phyloP scores from a whole-genome alignment of 176 grass and related monocot species.

The barley (Hordeum vulgare) region DNA sequence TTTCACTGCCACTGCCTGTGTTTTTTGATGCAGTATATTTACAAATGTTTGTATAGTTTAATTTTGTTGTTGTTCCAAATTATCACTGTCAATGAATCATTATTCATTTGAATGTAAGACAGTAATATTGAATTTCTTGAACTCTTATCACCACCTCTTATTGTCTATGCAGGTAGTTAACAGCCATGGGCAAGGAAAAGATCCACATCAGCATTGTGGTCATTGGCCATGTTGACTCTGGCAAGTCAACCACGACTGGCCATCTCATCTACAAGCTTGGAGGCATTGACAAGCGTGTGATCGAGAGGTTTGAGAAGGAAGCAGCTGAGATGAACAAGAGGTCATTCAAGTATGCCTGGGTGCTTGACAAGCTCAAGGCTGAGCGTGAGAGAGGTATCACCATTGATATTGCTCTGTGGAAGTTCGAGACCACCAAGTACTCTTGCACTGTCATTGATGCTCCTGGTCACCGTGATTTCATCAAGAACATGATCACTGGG shows the following conservation, averaged over 20 bases:
- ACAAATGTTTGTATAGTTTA: not conserved
- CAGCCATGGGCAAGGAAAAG: slow-evolving; percentile 78
- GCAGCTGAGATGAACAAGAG: slow-evolving; percentile 87
- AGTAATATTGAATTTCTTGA: not conserved
- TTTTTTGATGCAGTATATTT: not conserved
- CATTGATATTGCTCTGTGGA: slow-evolving; percentile 81
- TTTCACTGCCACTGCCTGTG: not conserved
- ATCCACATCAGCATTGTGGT: slow-evolving; percentile 78
- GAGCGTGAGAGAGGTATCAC: slow-evolving; percentile 78
- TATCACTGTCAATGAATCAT: not conserved
- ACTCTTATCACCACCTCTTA: not conserved
- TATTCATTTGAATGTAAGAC: not conserved
- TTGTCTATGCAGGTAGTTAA: not conserved
- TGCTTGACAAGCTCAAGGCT: slow-evolving; percentile 91
- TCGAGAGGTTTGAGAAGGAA: slow-evolving; percentile 77
- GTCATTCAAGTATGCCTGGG: slow-evolving; percentile 89
- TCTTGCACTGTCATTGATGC: slow-evolving; percentile 84
- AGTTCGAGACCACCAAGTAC: slow-evolving; percentile 75
- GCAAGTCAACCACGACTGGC: slow-evolving; percentile 72
- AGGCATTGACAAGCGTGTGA: slow-evolving; percentile 86
- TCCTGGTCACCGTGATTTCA: slow-evolving; percentile 75
- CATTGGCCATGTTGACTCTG: slow-evolving; percentile 75
- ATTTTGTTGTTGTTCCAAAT: not conserved
- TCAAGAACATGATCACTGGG: slow-evolving; percentile 87
- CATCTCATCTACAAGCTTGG: slow-evolving; percentile 86